Evolutionary conservation across 306 rosid genomes (phyloP).

Genomic region (Glycine soja): DNA sequence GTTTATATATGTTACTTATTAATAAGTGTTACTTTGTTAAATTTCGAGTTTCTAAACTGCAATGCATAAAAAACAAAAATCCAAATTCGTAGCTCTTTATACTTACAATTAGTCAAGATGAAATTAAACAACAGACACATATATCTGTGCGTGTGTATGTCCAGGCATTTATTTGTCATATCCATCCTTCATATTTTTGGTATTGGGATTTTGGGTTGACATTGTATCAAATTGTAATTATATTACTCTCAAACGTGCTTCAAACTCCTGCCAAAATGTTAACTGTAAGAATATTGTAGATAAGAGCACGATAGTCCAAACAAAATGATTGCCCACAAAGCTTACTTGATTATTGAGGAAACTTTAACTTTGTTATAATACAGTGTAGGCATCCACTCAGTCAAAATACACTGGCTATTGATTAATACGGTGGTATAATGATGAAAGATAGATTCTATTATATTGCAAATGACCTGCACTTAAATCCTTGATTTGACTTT

Average conservation of each 20-base stretch:
- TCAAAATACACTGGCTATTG: not conserved
- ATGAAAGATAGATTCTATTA: not conserved
- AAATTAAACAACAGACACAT: too few species aligned
- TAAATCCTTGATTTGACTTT: not conserved
- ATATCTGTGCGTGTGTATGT: too few species aligned
- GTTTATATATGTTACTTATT: not conserved
- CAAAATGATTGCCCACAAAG: not conserved
- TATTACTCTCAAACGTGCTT: too few species aligned
- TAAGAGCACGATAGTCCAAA: not conserved
- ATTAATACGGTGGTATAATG: not conserved
- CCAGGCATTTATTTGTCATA: too few species aligned
- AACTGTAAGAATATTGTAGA: not conserved
- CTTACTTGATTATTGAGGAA: not conserved
- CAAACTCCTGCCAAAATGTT: too few species aligned
- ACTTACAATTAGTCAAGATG: not conserved
- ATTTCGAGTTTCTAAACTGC: not conserved
- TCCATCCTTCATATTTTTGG: too few species aligned
- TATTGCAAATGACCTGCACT: not conserved
- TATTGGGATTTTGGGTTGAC: too few species aligned
- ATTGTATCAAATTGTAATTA: too few species aligned
- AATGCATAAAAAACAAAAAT: not conserved
- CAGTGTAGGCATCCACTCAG: not conserved
- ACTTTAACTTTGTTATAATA: not conserved
- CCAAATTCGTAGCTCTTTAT: not conserved
- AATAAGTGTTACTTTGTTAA: not conserved